Percentiles rank a stretch among this genome's conserved stretches.
These are phyloP conservation scores for Aspergillus incahuasiensis DNA, from an alignment of 495 filamentous ascomycete species.

Conservation along the genomic window DNA sequence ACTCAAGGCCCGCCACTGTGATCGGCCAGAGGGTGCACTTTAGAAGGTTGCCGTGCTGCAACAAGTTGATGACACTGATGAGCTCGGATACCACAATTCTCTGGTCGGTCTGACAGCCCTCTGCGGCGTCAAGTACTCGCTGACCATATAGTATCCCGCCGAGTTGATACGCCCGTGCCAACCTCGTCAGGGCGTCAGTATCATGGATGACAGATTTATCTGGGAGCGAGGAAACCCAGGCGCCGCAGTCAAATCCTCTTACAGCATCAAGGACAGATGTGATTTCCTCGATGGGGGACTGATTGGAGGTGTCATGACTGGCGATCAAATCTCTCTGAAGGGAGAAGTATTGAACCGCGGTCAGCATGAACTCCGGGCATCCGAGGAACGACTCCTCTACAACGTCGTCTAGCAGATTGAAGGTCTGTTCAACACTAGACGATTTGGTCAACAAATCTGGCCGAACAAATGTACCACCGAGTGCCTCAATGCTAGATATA, in stretches of 20 bases:
- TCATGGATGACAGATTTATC: conserved; percentile 25
- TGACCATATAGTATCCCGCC: conserved; percentile 30
- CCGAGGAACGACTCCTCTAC: conserved; percentile 39
- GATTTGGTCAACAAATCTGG: conserved; percentile 33
- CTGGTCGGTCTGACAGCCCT: conserved; percentile 9
- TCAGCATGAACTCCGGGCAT: conserved; percentile 36
- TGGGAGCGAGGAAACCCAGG: conserved; percentile 32
- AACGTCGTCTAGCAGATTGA: conserved; percentile 20
- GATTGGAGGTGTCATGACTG: background rate
- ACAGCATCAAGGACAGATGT: conserved; percentile 20
- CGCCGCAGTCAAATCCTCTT: conserved; percentile 29
- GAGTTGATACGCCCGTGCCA: conserved; percentile 29
- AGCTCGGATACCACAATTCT: conserved; percentile 37
- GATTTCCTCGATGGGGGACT: conserved; percentile 14
- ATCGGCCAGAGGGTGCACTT: conserved; percentile 58
- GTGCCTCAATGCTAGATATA: conserved; percentile 35
- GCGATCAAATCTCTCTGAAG: conserved; percentile 29
- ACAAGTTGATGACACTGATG: conserved; percentile 34
- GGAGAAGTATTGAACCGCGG: conserved; percentile 31
- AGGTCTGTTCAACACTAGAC: conserved; percentile 5
- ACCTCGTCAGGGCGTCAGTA: conserved; percentile 18
- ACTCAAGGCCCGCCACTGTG: conserved; percentile 52
- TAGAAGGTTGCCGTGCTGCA: conserved; percentile 43
- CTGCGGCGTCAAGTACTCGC: conserved; percentile 29
- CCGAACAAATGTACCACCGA: conserved; percentile 40